Base-by-base conservation (phyloP, 805 yeast genomes). In the Candida arabinofermentans region DNA sequence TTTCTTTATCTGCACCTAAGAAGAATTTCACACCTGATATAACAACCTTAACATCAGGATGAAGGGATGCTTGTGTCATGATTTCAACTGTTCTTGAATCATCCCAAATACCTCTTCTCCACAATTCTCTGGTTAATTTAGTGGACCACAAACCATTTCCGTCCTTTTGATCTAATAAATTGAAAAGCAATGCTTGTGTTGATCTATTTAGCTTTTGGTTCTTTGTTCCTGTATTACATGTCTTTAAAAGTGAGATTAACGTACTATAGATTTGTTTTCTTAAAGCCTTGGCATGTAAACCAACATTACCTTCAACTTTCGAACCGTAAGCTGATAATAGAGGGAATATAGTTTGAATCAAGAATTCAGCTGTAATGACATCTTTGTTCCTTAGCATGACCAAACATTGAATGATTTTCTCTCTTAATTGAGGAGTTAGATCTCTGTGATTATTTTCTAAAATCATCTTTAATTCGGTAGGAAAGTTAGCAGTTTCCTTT, bases 21-120 rank as follows among this genome's bases (percentile, higher is more conserved):
- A 93, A 93, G 65, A 93, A 93, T 56, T 79, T 72, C 24, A 87
- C 93, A 47, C 96, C 99, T 3, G 97, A 85, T 41, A 84, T 70
- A 6, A 95, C 83, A 36, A 93, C 93, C 65, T 93, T 93, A 13
- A 73, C 70, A 55, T 93, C 96, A 13, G 83, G 82, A 57, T 89
- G 96, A 47, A 87, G 65, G 2, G 97, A 88, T 1, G 98, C 97
- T 54, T 88, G 93, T 2, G 95, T 83, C 98, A 93, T 90, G 57
- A 93, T 80, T 64, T 93, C 99, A n/a, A 93, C 96, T 0, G 98
- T 84, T 55, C 97, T 74, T 0, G 96, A 77, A 62, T 93, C 99
- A 62, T 89, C 97, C 99, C 99, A 93, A 44, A 93, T 86, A 58
- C 96, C 96, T 60, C 98, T 77, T 69, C 96, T 78, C 99, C 99